Base-by-base conservation (phyloP, 2,329 filamentous ascomycete genomes). In the Paraphaeosphaeria minitans region DNA sequence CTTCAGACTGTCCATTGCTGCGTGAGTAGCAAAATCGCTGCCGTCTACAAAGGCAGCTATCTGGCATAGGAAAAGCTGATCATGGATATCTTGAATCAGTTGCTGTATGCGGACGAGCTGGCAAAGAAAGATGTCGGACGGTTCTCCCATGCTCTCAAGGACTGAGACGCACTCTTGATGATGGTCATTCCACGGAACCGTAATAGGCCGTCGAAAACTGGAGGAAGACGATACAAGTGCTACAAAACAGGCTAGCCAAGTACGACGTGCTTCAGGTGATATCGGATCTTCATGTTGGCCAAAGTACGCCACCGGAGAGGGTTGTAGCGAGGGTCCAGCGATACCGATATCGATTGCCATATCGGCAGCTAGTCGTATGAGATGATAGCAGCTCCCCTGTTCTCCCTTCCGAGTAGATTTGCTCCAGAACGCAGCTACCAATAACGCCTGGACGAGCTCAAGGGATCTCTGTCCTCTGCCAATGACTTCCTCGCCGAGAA, bases 271-370 rank as follows among this genome's bases (percentile, higher is more conserved):
- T 19, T 68, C 67, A 9, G 63, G 56, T 19, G 68, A 68, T 45
- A 57, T 59, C 7, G 64, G 41, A 50, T 71, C 61, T 35, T 64
- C 59, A 27, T 67, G 66, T 35, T 62, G 61, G 10, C 31, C 57
- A 27, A 72, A 72, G 43, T 64, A 72, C 3, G 69, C 63, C 29
- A 53, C 60, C 1, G 69, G 66, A 45, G 69, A 65, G 5, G 69
- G 68, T 54, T 66, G 65, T 45, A 68, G 55, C 24, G 63, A 63
- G 29, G 56, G 53, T 14, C 69, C 69, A 9, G 65, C 69, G 10
- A 72, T 70, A 3, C 66, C 68, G 16, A 72, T 51, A n/a, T 72
- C 69, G 12, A 71, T 67, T 10, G 69, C 67, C 68, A 72, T 71
- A 19, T 72, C 69, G 10, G 62, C 58, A 53, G 69, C 69, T n/a